Percentiles rank a stretch among this genome's conserved stretches.
Conservation (phyloP, 331 rosid genomes). For the Arachis monticola region DNA sequence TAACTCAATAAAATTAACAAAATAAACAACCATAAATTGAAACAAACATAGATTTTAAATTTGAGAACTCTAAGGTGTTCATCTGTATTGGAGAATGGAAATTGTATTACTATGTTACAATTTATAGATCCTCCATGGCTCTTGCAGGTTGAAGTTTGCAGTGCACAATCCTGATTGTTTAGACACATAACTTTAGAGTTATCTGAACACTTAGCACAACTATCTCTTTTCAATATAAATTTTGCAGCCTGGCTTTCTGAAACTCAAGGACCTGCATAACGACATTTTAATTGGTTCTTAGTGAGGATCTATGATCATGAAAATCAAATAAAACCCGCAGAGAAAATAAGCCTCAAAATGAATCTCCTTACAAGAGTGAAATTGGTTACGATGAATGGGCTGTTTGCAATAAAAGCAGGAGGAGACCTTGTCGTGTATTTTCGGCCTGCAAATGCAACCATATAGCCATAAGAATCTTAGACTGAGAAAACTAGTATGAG, state of each 20-base stretch:
- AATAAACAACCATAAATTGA: no score
- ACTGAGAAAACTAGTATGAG: not conserved
- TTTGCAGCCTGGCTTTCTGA: conserved; percentile 56
- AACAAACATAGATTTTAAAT: no score
- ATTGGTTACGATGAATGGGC: no score
- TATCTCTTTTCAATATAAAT: conserved; percentile 71
- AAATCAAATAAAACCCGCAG: conserved; percentile 22
- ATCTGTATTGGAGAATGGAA: conserved; percentile 76
- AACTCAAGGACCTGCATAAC: conserved; percentile 48
- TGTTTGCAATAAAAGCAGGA: no score
- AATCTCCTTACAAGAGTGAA: not conserved
- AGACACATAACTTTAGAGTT: conserved; percentile 67
- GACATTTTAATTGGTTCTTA: conserved; percentile 19
- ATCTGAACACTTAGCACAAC: conserved; percentile 60
- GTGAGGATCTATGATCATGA: conserved; percentile 7
- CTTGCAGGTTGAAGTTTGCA: conserved; percentile 56
- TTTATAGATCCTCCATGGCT: conserved; percentile 62
- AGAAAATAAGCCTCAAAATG: not conserved
- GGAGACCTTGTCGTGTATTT: no score
- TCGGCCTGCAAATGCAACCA: no score
- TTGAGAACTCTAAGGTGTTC: conserved; percentile 66
- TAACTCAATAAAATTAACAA: no score
- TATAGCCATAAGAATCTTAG: no score
- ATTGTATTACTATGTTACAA: conserved; percentile 75
- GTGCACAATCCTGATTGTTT: conserved; percentile 41